Evolutionary conservation across 805 yeast species (phyloP).

Genomic region (Suhomyces sp.): DNA sequence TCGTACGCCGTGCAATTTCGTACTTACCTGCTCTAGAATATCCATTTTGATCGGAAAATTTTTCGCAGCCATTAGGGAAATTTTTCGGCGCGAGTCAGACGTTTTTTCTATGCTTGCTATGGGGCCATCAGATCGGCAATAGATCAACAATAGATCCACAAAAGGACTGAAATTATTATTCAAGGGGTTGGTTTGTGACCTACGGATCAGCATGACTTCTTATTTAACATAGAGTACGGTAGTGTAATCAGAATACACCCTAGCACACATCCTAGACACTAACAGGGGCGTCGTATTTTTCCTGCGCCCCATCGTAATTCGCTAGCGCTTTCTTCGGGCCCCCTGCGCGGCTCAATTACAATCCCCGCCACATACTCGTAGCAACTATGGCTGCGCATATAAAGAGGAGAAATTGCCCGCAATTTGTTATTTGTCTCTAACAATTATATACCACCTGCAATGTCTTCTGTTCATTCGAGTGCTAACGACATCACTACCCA

Average conservation of each 20-base stretch:
- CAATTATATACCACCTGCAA: not conserved
- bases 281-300: not conserved
- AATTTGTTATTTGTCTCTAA: not conserved
- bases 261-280: not conserved
- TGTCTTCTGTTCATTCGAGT: not conserved
- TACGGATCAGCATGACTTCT: not conserved
- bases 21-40: not conserved
- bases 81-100: not conserved
- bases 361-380: not conserved
- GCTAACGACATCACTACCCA: slow-evolving; percentile 20
- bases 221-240: no score
- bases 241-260: not conserved
- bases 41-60: not conserved
- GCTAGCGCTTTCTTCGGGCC: not conserved
- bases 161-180: not conserved
- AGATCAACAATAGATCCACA: not conserved
- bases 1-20: not conserved
- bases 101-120: not conserved
- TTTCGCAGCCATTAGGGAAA: not conserved
- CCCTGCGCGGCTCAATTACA: not conserved
- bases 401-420: not conserved
- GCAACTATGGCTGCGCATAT: not conserved
- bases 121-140: not conserved
- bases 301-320: not conserved
- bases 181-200: not conserved